Base-by-base conservation (phyloP, 352 stramenopile genomes). In the Phytophthora ohioensis region DNA sequence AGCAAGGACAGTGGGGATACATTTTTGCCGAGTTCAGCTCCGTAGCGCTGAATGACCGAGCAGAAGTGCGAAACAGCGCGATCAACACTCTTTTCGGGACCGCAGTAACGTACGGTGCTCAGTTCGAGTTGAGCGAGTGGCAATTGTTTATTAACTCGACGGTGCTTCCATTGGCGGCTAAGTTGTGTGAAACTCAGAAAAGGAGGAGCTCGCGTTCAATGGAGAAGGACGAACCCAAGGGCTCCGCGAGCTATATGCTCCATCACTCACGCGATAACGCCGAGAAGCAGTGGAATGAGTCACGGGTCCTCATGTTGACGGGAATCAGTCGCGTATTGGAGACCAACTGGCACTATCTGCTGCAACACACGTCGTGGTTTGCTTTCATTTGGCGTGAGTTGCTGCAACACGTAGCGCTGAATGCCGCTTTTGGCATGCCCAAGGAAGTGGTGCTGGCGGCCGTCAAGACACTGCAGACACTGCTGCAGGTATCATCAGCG, bases 71-170 rank as follows among this genome's bases (percentile, higher is more conserved):
- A 56, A 99, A 99, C 77, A 99, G 96, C 69, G 91, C 97, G 15
- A 95, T 99, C 38, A 99, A 99, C 67, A 99, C 97, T 12, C 81
- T 99, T 1, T 99, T 99, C 73, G 97, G 95, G n/a, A 98, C 94
- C 2, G 94, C 98, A 46, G 95, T 98, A 64, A 98, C 97, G 5
- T 96, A 98, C 59, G 97, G 97, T 15, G 75, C 88, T 36, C 86
- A 94, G 43, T 98, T 99, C 56, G 87, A 91, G 2, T 64, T 97
- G 43, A 71, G 78, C 11, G 93, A 98, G 57, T 99, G 97, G 97
- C 75, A 97, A 75, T 84, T 91, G 41, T 98, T 97, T 67, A 85
- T 98, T n/a, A 87, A 97, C 59, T 85, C 93, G 30, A 98, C 96
- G 4, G 94, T 99, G 7, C 91, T 99, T 54, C 92, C 92, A 5